Percentiles rank a stretch among this genome's conserved stretches.
Evolutionary conservation across 225 moss, liverwort and hornwort genomes (phyloP).

Genomic region (Neckera pumila): DNA sequence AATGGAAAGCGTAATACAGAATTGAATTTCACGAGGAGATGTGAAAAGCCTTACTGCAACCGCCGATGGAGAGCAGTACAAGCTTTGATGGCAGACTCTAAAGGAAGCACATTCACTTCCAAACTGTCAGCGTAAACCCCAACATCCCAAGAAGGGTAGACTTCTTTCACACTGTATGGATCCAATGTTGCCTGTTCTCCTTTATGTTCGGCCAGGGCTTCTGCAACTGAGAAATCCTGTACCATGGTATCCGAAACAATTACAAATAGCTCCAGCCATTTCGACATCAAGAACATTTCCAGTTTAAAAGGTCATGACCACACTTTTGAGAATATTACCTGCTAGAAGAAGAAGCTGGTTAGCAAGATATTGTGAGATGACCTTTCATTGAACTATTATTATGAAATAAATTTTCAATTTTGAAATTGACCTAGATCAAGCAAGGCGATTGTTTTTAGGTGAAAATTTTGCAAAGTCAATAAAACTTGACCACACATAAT

Average conservation of each 20-base stretch:
- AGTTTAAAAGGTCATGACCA: background rate
- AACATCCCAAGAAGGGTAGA: conserved; percentile 36
- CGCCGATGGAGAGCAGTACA: conserved; percentile 35
- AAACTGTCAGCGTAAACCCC: conserved; percentile 47
- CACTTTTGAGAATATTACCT: background rate
- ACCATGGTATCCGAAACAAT: background rate
- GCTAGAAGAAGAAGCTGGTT: background rate
- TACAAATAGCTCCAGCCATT: background rate
- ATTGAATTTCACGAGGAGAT: background rate
- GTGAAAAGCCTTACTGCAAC: conserved; percentile 42
- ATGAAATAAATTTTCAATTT: background rate
- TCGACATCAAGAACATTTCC: background rate
- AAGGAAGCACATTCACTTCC: conserved; percentile 43
- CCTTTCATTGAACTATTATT: background rate
- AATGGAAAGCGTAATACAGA: background rate
- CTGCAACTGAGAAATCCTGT: conserved; percentile 26
- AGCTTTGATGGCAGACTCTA: conserved; percentile 39
- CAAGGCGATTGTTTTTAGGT: background rate
- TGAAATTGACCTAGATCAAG: background rate
- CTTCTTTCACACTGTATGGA: conserved; percentile 58
- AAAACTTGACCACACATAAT: background rate
- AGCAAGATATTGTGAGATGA: background rate
- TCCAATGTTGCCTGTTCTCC: conserved; percentile 18
- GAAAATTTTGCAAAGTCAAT: background rate
- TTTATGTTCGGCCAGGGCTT: conserved; percentile 25